These are phyloP conservation scores for Pulveroboletus sp. DNA, from an alignment of 768 basidiomycete genomes.

Conservation along the genomic window DNA sequence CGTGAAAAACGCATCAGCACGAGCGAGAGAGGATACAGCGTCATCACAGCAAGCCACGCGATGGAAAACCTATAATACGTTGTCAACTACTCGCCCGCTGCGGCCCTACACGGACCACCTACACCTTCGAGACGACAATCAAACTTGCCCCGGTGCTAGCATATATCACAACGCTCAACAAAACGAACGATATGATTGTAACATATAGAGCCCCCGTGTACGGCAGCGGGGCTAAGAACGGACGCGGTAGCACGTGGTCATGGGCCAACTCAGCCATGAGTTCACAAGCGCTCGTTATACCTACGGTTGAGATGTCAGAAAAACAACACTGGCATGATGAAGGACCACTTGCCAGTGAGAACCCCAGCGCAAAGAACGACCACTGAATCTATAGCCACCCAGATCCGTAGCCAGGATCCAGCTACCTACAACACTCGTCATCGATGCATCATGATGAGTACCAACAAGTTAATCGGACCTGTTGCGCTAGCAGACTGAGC, in stretches of 20 bases:
- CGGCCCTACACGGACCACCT: too few relatives aligned
- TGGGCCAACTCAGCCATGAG: constrained; percentile 53
- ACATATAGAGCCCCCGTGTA: constrained; percentile 50
- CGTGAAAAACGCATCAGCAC: constrained; percentile 64
- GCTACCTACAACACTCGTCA: constrained; percentile 38
- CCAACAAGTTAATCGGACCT: constrained; percentile 34
- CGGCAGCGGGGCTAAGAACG: constrained; percentile 48
- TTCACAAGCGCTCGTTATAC: constrained; percentile 55
- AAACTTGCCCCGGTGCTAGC: constrained; percentile 53
- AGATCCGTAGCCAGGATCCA: constrained; percentile 57
- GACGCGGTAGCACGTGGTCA: constrained; percentile 56
- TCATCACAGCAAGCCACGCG: constrained; percentile 63
- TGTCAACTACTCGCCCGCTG: background rate
- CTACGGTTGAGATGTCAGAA: constrained; percentile 27
- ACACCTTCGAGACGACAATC: constrained; percentile 57
- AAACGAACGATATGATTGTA: constrained; percentile 47
- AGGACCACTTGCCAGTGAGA: constrained; percentile 47
- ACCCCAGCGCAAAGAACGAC: constrained; percentile 72
- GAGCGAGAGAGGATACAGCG: constrained; percentile 57
- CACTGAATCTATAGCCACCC: constrained; percentile 63
- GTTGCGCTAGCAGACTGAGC: constrained; percentile 58
- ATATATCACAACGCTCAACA: constrained; percentile 52
- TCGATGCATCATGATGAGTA: background rate
- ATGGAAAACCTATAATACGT: constrained; percentile 51
- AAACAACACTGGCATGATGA: background rate